Base-by-base conservation (phyloP, 1,284 basidiomycete genomes). In the Fistulina hepatica region DNA sequence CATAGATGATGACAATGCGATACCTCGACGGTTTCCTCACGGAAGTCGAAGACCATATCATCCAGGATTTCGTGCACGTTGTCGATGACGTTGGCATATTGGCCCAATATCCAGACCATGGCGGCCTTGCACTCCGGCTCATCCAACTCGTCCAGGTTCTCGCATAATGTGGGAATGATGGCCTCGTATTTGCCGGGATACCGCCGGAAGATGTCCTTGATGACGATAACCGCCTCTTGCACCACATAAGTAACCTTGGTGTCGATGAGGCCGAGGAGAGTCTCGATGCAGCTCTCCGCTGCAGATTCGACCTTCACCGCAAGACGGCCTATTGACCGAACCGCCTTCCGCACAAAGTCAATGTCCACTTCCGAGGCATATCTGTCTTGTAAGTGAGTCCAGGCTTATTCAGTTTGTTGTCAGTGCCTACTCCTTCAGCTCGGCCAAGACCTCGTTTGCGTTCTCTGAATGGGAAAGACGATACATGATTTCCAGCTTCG, bases 401-500 rank as follows among this genome's bases (percentile, higher is more conserved):
- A 2, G 21, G 24, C 10, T 30, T 6, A 36, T 22, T 13, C 7
- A 16, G 30, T 44, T 15, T 8, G 15, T 10, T 21, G 6, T 28
- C 24, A 21, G 30, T 20, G 23, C 78, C 52, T 56, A 93, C 86
- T 98, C 95, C 58, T 91, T 83, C 31, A 99, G 63, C 58, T 98
- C 95, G 12, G 91, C 82, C 3, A 99, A 64, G 4, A 99, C 86
- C 48, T 95, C 90, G 48, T 73, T 73, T 22, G 88, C 86, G 55
- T 97, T 98, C 54, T 88, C 81, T 47, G 92, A 82, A 33, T 82
- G 79, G 10, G 91, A 89, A 17, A 98, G 69, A 12, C 95, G 77
- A 57, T 97, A 95, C 81, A 99, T 97, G 52, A 98, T 97, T 58
- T 98, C 95, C 41, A 99, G 69, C 56, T 99, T 98, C 37, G 93